Percentiles rank a stretch among this genome's conserved stretches.
Evolutionary conservation across 225 moss, liverwort and hornwort genomes (phyloP).

Genomic region (Climacium dendroides): DNA sequence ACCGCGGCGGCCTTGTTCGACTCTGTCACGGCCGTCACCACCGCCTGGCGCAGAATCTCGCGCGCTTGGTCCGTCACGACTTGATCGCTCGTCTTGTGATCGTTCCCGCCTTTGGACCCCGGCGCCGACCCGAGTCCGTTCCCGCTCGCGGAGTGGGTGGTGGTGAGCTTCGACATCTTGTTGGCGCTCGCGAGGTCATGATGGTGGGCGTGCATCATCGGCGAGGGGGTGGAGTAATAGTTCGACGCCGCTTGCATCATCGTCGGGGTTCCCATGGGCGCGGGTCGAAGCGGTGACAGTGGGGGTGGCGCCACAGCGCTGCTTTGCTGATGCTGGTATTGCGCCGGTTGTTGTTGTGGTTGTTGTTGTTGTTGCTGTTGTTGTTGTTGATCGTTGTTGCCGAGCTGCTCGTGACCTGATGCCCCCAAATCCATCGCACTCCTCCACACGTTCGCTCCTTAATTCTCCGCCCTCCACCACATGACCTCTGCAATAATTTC

Average conservation of each 20-base stretch:
- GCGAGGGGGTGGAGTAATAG: constrained; percentile 4
- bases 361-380: not conserved
- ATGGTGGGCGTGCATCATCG: not conserved
- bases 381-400: not conserved
- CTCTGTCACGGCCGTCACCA: constrained; percentile 19
- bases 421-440: constrained; percentile 23
- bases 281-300: not conserved
- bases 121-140: constrained; percentile 14
- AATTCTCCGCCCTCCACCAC: constrained; percentile 15
- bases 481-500: not conserved
- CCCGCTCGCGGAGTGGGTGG: not conserved
- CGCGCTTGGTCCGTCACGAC: constrained; percentile 32
- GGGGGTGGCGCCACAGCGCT: not conserved
- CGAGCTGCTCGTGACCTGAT: constrained; percentile 6
- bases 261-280: not conserved
- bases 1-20: constrained; percentile 8
- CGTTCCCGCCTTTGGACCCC: not conserved
- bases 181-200: constrained; percentile 1
- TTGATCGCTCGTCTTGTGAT: constrained; percentile 18
- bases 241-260: constrained; percentile 3
- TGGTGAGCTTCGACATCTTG: constrained; percentile 19
- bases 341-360: not conserved
- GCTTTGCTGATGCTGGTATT: not conserved
- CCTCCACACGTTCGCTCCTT: not conserved
- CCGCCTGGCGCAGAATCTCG: constrained; percentile 36